Evolutionary conservation across 371 early-diverging fungal species (phyloP), one percentile per base, ranked within the genome.

Genomic region (Circinella umbellata): DNA sequence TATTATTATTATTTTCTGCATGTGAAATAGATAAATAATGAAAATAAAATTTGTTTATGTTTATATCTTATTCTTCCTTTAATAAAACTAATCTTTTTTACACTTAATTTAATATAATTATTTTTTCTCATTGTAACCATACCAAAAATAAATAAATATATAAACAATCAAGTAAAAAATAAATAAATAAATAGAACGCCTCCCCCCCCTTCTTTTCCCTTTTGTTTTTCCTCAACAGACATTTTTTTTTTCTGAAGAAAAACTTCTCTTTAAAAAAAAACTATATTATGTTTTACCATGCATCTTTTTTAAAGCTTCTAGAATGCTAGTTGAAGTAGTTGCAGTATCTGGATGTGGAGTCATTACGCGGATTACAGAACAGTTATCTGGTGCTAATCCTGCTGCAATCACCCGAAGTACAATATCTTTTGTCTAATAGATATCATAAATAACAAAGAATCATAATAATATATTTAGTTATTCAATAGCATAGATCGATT

Each of bases 321-420:
- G 93, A 46, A 97, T 80, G 37, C 98, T 96, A 57, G 92, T 92
- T 59, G 85, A 81, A 42, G 91, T 86, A 39, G 84, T 68, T 4
- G 94, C 93, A 1, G 92, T 92, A 76, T 98, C 64, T 35, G 73
- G 67, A 66, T 72, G 46, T n/a, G 70, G 61, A 57, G 76, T 60
- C 74, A 70, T 74, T 49, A 71, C 72, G 39, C 51, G 75, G 34
- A 46, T 71, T 57, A 71, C 73, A 61, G 72, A 90, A 74, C 95
- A 95, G 13, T 88, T 91, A 66, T 86, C 86, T 14, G 96, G 96
- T 63, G 95, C 90, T 62, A 95, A 76, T 15, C 93, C 93, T 35
- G 95, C 94, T 17, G 97, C 96, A 77, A 98, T 88, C 34, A 97
- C 97, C 66, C 97, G 89, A 67, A 96, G 85, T 15, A 96, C 97